A percentile compares a stretch with the other conserved stretches of the same genome.
These are phyloP conservation scores for Xylaria cubensis DNA, from an alignment of 495 filamentous ascomycete species.

Conservation along the genomic window DNA sequence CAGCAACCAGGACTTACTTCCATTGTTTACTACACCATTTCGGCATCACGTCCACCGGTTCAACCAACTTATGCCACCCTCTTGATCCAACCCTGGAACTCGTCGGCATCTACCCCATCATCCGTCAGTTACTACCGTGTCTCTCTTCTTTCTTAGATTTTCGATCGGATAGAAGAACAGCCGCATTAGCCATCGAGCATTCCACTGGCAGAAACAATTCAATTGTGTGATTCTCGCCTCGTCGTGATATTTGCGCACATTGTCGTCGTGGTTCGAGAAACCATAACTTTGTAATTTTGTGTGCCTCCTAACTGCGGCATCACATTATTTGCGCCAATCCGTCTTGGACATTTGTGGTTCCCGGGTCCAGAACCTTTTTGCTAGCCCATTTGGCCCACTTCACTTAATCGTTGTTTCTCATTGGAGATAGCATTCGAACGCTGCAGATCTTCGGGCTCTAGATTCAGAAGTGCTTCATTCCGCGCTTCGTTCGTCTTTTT, in stretches of 20 bases:
- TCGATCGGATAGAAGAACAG: background rate
- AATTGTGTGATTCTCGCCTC: background rate
- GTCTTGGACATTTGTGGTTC: background rate
- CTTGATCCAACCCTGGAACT: background rate
- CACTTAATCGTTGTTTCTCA: background rate
- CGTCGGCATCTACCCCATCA: background rate
- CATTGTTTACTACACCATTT: background rate
- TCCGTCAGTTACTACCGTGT: background rate
- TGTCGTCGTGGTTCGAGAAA: background rate
- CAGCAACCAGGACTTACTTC: background rate
- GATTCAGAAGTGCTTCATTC: slow-evolving; percentile 22
- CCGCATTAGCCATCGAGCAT: background rate
- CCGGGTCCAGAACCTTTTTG: slow-evolving; percentile 9
- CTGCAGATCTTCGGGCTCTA: background rate
- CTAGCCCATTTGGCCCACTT: slow-evolving; percentile 18
- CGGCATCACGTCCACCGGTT: background rate
- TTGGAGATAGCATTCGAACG: slow-evolving; percentile 14
- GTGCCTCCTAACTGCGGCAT: slow-evolving; percentile 15
- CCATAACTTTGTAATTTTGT: slow-evolving; percentile 19
- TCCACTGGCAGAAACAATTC: background rate
- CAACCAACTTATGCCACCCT: background rate
- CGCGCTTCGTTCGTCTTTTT: slow-evolving; percentile 20
- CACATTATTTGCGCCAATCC: slow-evolving; percentile 5
- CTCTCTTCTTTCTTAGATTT: background rate
- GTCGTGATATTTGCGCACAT: background rate